Percentiles rank a stretch among this genome's conserved stretches.
These are phyloP conservation scores for Metschnikowia reukaufii DNA, from an alignment of 805 yeast genomes.

Conservation along the genomic window DNA sequence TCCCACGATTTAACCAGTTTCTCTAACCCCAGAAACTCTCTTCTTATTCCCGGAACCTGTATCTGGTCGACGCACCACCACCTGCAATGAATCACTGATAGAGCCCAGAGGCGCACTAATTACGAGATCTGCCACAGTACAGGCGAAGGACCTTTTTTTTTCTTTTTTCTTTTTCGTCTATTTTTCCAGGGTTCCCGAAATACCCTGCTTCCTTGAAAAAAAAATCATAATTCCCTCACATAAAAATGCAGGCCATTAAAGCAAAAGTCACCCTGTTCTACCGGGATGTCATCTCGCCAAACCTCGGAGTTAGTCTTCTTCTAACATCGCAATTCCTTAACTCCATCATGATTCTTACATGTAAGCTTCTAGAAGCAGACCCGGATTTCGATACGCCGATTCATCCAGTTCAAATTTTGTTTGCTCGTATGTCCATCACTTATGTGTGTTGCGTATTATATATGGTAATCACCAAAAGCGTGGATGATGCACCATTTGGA, in stretches of 20 bases:
- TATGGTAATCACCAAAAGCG: slow-evolving; percentile 48
- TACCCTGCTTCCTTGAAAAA: background rate
- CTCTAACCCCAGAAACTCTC: too few relatives aligned
- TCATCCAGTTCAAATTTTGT: slow-evolving; percentile 75
- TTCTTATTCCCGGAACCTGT: background rate
- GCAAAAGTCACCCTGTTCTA: slow-evolving; percentile 3
- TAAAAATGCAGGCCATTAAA: slow-evolving; percentile 3
- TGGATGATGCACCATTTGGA: slow-evolving; percentile 69
- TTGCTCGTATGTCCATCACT: slow-evolving; percentile 77
- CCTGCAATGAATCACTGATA: background rate
- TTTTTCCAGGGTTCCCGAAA: background rate
- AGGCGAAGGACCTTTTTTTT: background rate
- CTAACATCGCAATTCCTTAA: slow-evolving; percentile 70
- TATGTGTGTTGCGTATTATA: slow-evolving; percentile 55
- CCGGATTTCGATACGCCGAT: slow-evolving; percentile 57
- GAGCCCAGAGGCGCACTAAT: background rate
- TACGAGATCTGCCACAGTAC: background rate
- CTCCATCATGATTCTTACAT: slow-evolving; percentile 71
- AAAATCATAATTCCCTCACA: background rate
- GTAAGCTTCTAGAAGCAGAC: slow-evolving; percentile 72
- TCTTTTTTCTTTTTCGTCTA: background rate
- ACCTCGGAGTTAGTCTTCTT: slow-evolving; percentile 55
- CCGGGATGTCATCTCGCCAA: slow-evolving; percentile 13
- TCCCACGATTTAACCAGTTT: too few relatives aligned
- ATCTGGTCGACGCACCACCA: background rate